Base-by-base conservation (phyloP, 2,329 filamentous ascomycete species). In the Chaetothyriales sp. region DNA sequence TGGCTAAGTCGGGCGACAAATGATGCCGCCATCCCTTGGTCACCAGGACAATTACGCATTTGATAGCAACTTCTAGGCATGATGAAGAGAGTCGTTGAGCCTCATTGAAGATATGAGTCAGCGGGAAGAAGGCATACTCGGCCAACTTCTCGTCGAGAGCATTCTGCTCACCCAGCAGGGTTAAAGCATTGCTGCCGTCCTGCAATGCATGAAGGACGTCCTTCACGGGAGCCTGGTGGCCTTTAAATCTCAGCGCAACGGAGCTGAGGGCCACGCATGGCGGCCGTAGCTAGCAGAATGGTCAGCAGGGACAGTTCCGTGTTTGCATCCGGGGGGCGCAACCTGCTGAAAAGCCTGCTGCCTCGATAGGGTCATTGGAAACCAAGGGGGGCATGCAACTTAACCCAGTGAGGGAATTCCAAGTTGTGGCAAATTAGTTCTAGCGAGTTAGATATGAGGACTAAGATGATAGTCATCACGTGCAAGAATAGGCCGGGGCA, bases 71-170 rank as follows among this genome's bases (percentile, higher is more conserved):
- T 65, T 98, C 92, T 6, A 92, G 70, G 43, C 66, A 69, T 49
- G 77, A 77, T 46, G 85, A 77, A 0, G 89, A 82, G 50, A 89
- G 80, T 47, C 77, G 74, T 56, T 85, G 79, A 59, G 86, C 83
- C 56, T 82, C 77, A 53, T 87, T 83, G 61, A 98, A 83, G 43
- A 97, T 80, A 60, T 92, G 85, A 0, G 87, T 89, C 0, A 98
- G 73, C 0, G 92, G 92, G 56, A 95, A 95, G 72, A 97, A 97
- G 63, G 86, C 78, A 73, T 97, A 98, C 70, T 95, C 89, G 13
- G 89, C 88, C 18, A 97, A 72, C 65, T 89, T 90, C 49, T 82
- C 77, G 65, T 95, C 87, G 18, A 97, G 65, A 1, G 64, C 60
- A 56, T 67, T 62, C 37, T 69, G 65, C 6, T 61, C 62, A 19